Evolutionary conservation across 106 monocot species (phyloP), one percentile per base, ranked within the genome.

Genomic region (Xerophyta viscosa): DNA sequence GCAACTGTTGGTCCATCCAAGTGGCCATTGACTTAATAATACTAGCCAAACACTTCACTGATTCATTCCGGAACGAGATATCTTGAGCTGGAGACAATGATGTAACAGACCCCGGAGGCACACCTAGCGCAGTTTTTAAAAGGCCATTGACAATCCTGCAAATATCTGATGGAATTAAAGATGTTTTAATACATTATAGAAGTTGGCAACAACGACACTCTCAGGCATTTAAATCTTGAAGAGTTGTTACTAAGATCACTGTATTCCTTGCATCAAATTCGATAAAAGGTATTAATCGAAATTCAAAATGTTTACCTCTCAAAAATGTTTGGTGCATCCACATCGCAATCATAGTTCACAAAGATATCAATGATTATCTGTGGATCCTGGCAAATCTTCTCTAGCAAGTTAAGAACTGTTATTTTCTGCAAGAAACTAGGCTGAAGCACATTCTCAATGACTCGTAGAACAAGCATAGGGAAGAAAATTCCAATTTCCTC

Each of bases 291-390:
- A n/a, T n/a, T n/a, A n/a, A n/a, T n/a, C n/a, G n/a, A n/a, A n/a
- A n/a, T n/a, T n/a, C n/a, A n/a, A n/a, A n/a, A n/a, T n/a, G 20
- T 41, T 21, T 79, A 96, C 96, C 96, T 85, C 61, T 98, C 90
- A 71, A 98, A 86, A 66, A 98, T 82, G 65, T 98, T 98, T 31
- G 98, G 86, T 51, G 90, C 82, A 61, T 98, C 90, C 51, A 98
- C 90, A 65, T 98, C 90, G 57, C 98, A 98, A 61, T 98, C 98
- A 75, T 98, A 98, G 58, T 90, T 98, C 48, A 90, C 98, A 71
- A 98, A 98, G 28, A 81, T 77, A 75, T 98, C 90, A 59, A 98
- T 72, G 46, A 83, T 74, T 60, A 86, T 80, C 55, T 98, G 98
- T 14, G 98, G 53, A 54, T 98, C 90, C 27, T 98, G 71, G 56